These are phyloP conservation scores for Rostrohypoxylon terebratum DNA, from an alignment of 495 filamentous ascomycete species.

Conservation along the genomic window DNA sequence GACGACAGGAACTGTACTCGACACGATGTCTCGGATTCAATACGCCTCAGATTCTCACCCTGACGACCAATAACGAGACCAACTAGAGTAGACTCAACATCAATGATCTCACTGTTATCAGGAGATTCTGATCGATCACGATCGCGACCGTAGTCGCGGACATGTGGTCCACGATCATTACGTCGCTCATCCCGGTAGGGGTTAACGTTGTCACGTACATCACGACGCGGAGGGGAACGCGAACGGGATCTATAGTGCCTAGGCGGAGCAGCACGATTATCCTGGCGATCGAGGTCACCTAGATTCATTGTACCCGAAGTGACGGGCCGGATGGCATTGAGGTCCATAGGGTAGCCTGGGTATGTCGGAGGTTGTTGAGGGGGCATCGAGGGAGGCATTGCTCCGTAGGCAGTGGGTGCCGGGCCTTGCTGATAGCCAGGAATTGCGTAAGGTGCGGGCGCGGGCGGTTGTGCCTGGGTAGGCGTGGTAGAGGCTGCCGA, in stretches of 20 bases:
- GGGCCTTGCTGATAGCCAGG: conserved; percentile 57
- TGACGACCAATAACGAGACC: conserved; percentile 86
- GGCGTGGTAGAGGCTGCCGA: conserved; percentile 48
- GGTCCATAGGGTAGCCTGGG: conserved; percentile 65
- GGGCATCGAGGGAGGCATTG: conserved; percentile 45
- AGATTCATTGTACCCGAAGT: conserved; percentile 79
- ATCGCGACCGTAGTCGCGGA: conserved; percentile 69
- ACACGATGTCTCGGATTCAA: conserved; percentile 79
- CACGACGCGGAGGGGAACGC: conserved; percentile 75
- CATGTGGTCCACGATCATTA: conserved; percentile 65
- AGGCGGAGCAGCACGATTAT: conserved; percentile 54
- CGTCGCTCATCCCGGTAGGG: conserved; percentile 83
- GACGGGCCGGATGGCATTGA: conserved; percentile 78
- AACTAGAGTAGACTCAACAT: conserved; percentile 80
- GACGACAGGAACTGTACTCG: conserved; percentile 86
- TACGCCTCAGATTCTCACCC: conserved; percentile 82
- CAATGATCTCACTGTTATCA: conserved; percentile 76
- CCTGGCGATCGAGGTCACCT: conserved; percentile 69
- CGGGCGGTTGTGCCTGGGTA: conserved; percentile 40
- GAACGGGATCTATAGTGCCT: conserved; percentile 72
- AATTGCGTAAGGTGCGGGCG: conserved; percentile 51
- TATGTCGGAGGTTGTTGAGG: conserved; percentile 58
- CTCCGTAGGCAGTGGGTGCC: conserved; percentile 42
- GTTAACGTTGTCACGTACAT: conserved; percentile 77
- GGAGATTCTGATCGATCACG: conserved; percentile 75